Conservation (phyloP, 306 rosid species). For the Sicyos baderoa region DNA sequence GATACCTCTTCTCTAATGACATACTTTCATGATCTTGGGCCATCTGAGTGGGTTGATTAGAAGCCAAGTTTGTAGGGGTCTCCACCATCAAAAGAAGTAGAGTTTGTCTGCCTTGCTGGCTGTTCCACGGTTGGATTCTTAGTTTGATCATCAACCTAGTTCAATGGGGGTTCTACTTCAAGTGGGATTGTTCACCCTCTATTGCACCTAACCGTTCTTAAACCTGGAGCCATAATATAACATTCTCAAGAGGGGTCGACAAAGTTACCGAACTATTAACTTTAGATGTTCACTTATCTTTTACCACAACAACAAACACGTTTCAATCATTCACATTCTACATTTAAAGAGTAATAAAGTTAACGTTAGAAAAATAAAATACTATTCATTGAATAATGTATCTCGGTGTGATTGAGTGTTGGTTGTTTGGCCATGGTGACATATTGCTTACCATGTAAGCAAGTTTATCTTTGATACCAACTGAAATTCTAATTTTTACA, state of each 20-base stretch:
- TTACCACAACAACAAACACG: not conserved
- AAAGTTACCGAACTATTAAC: not conserved
- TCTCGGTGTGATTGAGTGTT: not conserved
- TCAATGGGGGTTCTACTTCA: not conserved
- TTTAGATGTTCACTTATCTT: not conserved
- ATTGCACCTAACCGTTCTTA: not conserved
- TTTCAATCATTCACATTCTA: not conserved
- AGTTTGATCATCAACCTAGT: not conserved
- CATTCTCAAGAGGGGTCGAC: not conserved
- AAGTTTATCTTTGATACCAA: not conserved
- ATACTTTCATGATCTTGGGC: not conserved
- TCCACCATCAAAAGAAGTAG: not conserved
- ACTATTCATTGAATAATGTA: too few relatives aligned
- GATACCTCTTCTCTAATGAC: not conserved
- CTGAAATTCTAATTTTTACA: too few relatives aligned
- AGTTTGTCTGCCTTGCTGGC: not conserved
- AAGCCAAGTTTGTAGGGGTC: not conserved
- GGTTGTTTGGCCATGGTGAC: not conserved
- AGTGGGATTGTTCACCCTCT: not conserved
- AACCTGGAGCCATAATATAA: not conserved
- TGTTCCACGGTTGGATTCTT: not conserved
- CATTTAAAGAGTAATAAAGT: not conserved
- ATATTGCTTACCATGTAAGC: not conserved
- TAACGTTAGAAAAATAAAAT: too few relatives aligned
- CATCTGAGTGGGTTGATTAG: not conserved